Conservation (phyloP, 2,329 filamentous ascomycete species). For the Trichoderma breve region DNA sequence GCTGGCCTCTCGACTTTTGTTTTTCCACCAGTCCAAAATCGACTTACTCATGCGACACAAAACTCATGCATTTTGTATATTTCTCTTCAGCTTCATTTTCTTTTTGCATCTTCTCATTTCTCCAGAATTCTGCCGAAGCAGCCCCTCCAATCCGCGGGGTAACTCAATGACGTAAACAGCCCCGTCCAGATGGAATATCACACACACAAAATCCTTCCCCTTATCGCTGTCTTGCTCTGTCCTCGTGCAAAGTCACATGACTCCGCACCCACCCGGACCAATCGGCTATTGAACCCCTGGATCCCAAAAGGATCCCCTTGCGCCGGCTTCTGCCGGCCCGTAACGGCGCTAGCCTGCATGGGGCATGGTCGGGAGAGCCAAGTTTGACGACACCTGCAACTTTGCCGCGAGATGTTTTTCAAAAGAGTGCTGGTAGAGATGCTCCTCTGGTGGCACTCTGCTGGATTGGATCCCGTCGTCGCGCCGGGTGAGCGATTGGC, state of each 20-base stretch:
- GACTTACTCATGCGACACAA: background rate
- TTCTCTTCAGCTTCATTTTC: background rate
- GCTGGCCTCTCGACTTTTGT: background rate
- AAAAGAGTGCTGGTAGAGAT: background rate
- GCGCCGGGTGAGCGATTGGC: background rate
- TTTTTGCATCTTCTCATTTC: background rate
- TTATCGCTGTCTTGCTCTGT: background rate
- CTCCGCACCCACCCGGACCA: background rate
- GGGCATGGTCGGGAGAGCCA: constrained; percentile 13
- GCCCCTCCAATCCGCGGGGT: constrained; percentile 21
- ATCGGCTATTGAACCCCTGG: constrained; percentile 18
- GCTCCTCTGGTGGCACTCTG: background rate
- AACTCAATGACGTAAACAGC: background rate
- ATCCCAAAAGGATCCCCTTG: background rate
- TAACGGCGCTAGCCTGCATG: background rate
- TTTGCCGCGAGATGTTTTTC: background rate
- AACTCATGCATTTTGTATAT: background rate
- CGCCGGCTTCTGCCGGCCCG: constrained; percentile 21
- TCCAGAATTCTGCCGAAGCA: background rate
- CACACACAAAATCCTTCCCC: background rate
- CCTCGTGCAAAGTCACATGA: constrained; percentile 18
- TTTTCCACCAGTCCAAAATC: background rate
- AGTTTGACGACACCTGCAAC: constrained; percentile 17
- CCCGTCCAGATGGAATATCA: background rate
- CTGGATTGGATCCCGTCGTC: background rate